Evolutionary conservation across 2,329 filamentous ascomycete species (phyloP).

Genomic region (Verruconis gallopava): DNA sequence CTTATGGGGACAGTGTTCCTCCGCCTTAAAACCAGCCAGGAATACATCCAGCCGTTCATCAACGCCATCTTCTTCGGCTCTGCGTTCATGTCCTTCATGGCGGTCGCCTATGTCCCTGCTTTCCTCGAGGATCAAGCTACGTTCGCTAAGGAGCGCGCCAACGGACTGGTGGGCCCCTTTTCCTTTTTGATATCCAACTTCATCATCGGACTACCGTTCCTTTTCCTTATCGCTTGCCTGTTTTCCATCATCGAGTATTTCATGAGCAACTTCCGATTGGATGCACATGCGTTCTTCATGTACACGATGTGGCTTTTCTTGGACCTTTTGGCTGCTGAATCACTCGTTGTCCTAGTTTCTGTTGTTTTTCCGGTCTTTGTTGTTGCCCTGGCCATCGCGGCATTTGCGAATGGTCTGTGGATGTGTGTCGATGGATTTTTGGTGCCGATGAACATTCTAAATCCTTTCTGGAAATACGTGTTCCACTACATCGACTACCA

Average conservation of each 20-base stretch:
- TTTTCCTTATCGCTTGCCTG: slow-evolving; percentile 63
- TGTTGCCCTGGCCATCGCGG: slow-evolving; percentile 62
- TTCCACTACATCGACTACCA: slow-evolving; percentile 88
- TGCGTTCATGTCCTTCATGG: slow-evolving; percentile 42
- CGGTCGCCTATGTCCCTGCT: slow-evolving; percentile 67
- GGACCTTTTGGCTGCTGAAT: slow-evolving; percentile 69
- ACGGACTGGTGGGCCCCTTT: slow-evolving; percentile 65
- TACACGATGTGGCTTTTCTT: slow-evolving; percentile 80
- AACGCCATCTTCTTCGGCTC: slow-evolving; percentile 57
- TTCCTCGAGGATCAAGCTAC: slow-evolving; percentile 66
- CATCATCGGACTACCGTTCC: slow-evolving; percentile 65
- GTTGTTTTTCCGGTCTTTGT: slow-evolving; percentile 68
- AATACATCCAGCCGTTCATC: slow-evolving; percentile 66
- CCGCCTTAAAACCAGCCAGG: slow-evolving; percentile 52
- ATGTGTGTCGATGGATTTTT: slow-evolving; percentile 79
- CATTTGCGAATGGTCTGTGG: slow-evolving; percentile 81
- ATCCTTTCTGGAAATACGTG: slow-evolving; percentile 75
- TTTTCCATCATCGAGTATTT: slow-evolving; percentile 70
- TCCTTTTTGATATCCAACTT: slow-evolving; percentile 70
- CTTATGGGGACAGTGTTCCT: slow-evolving; percentile 87
- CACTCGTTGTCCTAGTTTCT: slow-evolving; percentile 64
- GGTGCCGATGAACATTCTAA: slow-evolving; percentile 57
- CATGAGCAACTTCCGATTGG: slow-evolving; percentile 62
- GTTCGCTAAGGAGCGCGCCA: slow-evolving; percentile 65
- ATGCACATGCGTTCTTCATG: slow-evolving; percentile 54